Conservation (phyloP, 352 stramenopile genomes). For the Globisporangium solare region DNA sequence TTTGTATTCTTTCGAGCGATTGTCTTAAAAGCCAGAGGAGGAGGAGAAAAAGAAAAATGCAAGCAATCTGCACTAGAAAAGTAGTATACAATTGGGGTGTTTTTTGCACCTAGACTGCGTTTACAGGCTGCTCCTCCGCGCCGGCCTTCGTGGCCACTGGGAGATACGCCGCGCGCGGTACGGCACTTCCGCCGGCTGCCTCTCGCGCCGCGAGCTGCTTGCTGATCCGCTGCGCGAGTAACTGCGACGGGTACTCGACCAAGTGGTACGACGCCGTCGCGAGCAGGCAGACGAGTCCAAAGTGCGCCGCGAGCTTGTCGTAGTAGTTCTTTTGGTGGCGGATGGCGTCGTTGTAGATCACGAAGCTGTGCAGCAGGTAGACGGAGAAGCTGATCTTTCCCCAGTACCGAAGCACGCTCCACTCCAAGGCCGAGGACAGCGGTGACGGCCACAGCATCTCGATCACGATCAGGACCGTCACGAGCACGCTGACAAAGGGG, state of each 20-base stretch:
- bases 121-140: neutral
- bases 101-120: neutral
- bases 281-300: constrained; percentile 25
- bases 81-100: too few relatives aligned
- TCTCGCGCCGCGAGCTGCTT: constrained; percentile 4
- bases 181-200: too few relatives aligned
- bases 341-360: constrained; percentile 21
- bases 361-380: constrained; percentile 46
- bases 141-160: neutral
- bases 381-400: constrained; percentile 41
- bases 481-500: constrained; percentile 18
- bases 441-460: constrained; percentile 30
- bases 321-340: constrained; percentile 23
- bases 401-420: constrained; percentile 23
- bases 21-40: too few relatives aligned
- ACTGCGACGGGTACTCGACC: constrained; percentile 45
- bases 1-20: too few relatives aligned
- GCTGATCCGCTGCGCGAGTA: constrained; percentile 28
- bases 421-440: constrained; percentile 26
- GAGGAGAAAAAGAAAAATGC: too few relatives aligned
- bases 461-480: constrained; percentile 26
- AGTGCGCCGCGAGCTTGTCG: constrained; percentile 28
- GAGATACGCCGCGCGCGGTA: neutral
- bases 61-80: too few relatives aligned
- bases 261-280: constrained; percentile 31